Percentiles rank a stretch among this genome's conserved stretches.
Conservation (phyloP, 208 protist species). For the Endotrypanum monterogeii region DNA sequence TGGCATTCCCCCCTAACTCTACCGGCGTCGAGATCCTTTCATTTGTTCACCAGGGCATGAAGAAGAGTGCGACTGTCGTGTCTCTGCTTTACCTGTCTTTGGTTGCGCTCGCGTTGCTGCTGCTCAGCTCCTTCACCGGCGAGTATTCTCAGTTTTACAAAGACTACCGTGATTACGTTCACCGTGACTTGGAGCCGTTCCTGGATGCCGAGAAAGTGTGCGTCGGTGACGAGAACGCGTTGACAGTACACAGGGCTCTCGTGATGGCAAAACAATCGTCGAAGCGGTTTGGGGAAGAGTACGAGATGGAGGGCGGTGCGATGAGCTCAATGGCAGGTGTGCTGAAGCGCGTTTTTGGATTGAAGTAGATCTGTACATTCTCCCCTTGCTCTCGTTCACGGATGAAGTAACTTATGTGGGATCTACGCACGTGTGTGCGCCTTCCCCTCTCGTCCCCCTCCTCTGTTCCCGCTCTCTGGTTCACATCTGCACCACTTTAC, state of each 20-base stretch:
- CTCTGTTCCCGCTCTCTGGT: too few relatives aligned
- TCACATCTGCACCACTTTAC: too few relatives aligned
- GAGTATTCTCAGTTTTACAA: slow-evolving; percentile 34
- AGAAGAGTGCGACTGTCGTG: slow-evolving; percentile 31
- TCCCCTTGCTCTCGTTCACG: not conserved
- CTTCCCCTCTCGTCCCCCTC: not conserved
- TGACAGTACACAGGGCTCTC: slow-evolving; percentile 50
- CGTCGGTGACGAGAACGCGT: slow-evolving; percentile 11
- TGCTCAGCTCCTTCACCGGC: slow-evolving; percentile 50
- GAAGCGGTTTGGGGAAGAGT: slow-evolving; percentile 55
- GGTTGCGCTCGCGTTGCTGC: slow-evolving; percentile 35
- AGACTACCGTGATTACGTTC: slow-evolving; percentile 31
- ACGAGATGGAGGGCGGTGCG: slow-evolving; percentile 45
- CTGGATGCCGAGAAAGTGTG: slow-evolving; percentile 31
- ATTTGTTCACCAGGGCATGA: slow-evolving; percentile 42
- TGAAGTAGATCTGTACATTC: slow-evolving; percentile 9
- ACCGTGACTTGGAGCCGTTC: slow-evolving; percentile 43
- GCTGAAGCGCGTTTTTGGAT: slow-evolving; percentile 12
- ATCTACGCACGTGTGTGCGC: not conserved
- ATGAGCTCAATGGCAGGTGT: slow-evolving; percentile 24
- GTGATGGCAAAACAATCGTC: slow-evolving; percentile 67
- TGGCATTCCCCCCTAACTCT: slow-evolving; percentile 61
- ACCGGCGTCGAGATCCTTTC: slow-evolving; percentile 46
- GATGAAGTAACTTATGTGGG: not conserved
- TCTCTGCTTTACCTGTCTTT: slow-evolving; percentile 31